Evolutionary conservation across 768 basidiomycete species (phyloP), one percentile per base, ranked within the genome.

Genomic region (Amylocystis lapponica): DNA sequence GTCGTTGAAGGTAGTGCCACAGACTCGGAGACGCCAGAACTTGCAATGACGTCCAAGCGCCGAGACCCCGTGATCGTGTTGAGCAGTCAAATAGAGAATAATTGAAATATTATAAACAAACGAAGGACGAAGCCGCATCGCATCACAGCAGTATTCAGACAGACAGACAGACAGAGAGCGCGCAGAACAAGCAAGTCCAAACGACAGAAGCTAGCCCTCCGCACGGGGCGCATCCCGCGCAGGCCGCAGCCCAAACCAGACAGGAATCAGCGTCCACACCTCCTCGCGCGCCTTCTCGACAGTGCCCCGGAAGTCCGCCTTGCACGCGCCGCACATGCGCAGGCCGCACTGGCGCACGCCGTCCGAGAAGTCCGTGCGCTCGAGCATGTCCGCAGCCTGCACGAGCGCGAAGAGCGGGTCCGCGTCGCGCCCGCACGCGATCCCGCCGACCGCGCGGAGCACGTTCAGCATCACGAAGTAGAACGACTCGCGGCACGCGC

Each of bases 401-500:
- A 67, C 53, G 33, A 88, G 72, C 43, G 83, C 83, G 55, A 72
- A 84, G 19, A 88, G 61, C 39, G 83, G 80, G 55, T 88, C 86
- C 3, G 79, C 84, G 53, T 87, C 84, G 20, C 86, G 70, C 36
- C 85, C 85, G 42, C 69, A 71, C 1, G 83, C 75, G 45, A 87
- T 79, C 0, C 86, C 86, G 0, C 81, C 79, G 33, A 87, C 74
- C 17, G 79, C 74, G 43, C 85, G 78, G 31, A 86, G 63, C 23
- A 82, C 65, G 59, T 87, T 86, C 45, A 87, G 73, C 67, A 76
- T 76, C 65, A 88, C 78, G 58, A 79, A 84, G 62, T 86, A 83
- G 62, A 83, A 84, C 12, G 83, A 81, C 39, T 86, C 81, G 45
- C 66, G 64, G 61, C 86, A 88, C n/a, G 54, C 48, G 46, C 55